A percentile compares a stretch with the other conserved stretches of the same genome.
Evolutionary conservation across 1,139 yeast species (phyloP).

Genomic region (Yamadazyma epiphylla): DNA sequence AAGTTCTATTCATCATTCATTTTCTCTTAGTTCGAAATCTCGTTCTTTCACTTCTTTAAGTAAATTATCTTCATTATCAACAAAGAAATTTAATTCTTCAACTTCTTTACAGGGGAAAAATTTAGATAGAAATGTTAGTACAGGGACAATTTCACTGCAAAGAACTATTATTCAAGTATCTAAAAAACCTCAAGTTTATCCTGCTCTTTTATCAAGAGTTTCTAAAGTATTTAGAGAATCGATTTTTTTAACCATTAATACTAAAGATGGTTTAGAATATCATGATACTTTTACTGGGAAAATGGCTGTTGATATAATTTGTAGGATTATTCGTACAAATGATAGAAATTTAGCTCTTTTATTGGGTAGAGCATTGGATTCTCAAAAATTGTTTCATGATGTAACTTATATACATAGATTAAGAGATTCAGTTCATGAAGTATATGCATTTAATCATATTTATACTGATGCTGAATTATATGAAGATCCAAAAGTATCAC

Average conservation of each 20-base stretch:
- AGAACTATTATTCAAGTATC: constrained; percentile 33
- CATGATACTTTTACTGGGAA: constrained; percentile 94
- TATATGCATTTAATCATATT: constrained; percentile 77
- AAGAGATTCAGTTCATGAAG: constrained; percentile 83
- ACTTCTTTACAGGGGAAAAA: constrained; percentile 25
- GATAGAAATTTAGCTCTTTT: constrained; percentile 87
- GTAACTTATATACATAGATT: constrained; percentile 92
- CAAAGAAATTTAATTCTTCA: constrained; percentile 38
- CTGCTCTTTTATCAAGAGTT: constrained; percentile 83
- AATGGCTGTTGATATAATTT: constrained; percentile 87
- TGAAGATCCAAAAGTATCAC: constrained; percentile 20
- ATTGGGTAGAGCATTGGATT: constrained; percentile 89
- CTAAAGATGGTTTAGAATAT: constrained; percentile 91
- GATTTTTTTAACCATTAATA: constrained; percentile 69
- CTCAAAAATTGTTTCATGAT: constrained; percentile 91
- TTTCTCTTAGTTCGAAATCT: constrained; percentile 39
- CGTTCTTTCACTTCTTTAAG: constrained; percentile 43
- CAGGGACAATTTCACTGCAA: constrained; percentile 25
- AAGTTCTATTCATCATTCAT: constrained; percentile 27
- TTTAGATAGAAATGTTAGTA: constrained; percentile 30
- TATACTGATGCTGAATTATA: constrained; percentile 40
- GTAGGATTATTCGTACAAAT: constrained; percentile 80
- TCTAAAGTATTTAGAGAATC: constrained; percentile 75
- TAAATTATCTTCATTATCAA: constrained; percentile 36
- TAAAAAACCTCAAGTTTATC: constrained; percentile 69